Percentiles rank a stretch among this genome's conserved stretches.
Conservation (phyloP, 2,329 filamentous ascomycete genomes). For the Claviceps arundinis region DNA sequence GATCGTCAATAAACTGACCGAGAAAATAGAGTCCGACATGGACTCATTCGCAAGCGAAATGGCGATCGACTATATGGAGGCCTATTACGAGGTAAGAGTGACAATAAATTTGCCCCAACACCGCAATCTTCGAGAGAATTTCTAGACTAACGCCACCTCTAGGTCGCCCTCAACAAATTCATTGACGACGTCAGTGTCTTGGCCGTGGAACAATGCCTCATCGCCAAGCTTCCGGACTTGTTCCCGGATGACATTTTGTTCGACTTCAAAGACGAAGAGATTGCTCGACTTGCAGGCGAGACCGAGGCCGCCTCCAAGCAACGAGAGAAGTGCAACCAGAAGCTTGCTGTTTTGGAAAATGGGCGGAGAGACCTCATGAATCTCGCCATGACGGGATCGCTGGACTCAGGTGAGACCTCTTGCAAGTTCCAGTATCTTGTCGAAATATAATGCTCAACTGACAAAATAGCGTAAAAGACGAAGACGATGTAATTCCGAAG, state of each 20-base stretch:
- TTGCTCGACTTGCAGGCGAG: not conserved
- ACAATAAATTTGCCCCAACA: no score
- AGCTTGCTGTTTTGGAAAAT: slow-evolving; percentile 2
- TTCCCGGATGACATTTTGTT: slow-evolving; percentile 10
- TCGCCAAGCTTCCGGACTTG: slow-evolving; percentile 9
- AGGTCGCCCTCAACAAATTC: slow-evolving; percentile 12
- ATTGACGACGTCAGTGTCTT: slow-evolving; percentile 13
- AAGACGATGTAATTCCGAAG: accelerated
- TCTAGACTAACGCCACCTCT: not conserved
- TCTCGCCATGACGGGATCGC: not conserved
- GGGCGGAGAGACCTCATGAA: not conserved
- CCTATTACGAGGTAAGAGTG: slow-evolving; percentile 25
- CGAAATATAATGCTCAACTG: no score
- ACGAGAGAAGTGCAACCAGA: slow-evolving; percentile 2
- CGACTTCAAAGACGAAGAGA: slow-evolving; percentile 8
- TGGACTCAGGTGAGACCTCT: not conserved
- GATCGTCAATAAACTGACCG: not conserved
- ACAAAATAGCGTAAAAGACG: no score
- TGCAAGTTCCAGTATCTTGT: no score
- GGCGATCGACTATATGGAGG: slow-evolving; percentile 22
- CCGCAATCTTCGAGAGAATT: not conserved
- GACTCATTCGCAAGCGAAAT: slow-evolving; percentile 2
- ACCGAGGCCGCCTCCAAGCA: slow-evolving; percentile 1
- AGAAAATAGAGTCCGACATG: slow-evolving; percentile 1
- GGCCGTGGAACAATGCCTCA: slow-evolving; percentile 12